Evolutionary conservation across 1,284 basidiomycete genomes (phyloP).

Genomic region (Puccinia hordei): DNA sequence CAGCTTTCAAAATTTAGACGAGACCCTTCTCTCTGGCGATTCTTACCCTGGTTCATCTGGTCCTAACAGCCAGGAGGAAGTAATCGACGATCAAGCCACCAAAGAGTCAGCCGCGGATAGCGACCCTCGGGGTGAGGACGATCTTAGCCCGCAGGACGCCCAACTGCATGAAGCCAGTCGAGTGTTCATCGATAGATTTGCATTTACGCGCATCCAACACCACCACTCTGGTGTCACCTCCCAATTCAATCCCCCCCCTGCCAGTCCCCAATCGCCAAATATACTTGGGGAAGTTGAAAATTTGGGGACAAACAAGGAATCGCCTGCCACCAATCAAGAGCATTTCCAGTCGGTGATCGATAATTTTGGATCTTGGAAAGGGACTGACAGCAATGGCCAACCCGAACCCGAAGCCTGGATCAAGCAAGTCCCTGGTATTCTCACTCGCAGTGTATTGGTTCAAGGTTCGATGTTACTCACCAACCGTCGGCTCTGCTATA

Average conservation of each 20-base stretch:
- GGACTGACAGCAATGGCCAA: constrained; percentile 34
- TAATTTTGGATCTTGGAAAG: constrained; percentile 55
- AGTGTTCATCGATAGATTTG: background rate
- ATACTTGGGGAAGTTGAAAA: background rate
- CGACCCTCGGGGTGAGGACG: background rate
- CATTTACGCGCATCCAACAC: background rate
- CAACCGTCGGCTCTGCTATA: constrained; percentile 56
- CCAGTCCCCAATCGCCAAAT: background rate
- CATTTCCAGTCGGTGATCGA: background rate
- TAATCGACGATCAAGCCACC: background rate
- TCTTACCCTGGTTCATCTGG: background rate
- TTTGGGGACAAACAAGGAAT: background rate
- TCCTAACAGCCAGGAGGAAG: background rate
- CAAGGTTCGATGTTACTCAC: constrained; percentile 55
- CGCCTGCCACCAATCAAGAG: background rate
- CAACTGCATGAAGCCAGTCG: background rate
- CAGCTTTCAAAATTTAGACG: constrained; percentile 9
- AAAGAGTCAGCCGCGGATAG: background rate
- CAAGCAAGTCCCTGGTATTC: constrained; percentile 52
- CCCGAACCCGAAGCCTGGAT: constrained; percentile 53
- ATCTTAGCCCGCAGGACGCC: background rate
- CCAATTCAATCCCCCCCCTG: background rate
- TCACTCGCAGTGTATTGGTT: constrained; percentile 56
- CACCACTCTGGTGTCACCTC: background rate
- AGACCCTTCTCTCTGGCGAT: background rate